phyloP scores from a whole-genome alignment of 2,329 filamentous ascomycete species.

The Pezicula carpinea region DNA sequence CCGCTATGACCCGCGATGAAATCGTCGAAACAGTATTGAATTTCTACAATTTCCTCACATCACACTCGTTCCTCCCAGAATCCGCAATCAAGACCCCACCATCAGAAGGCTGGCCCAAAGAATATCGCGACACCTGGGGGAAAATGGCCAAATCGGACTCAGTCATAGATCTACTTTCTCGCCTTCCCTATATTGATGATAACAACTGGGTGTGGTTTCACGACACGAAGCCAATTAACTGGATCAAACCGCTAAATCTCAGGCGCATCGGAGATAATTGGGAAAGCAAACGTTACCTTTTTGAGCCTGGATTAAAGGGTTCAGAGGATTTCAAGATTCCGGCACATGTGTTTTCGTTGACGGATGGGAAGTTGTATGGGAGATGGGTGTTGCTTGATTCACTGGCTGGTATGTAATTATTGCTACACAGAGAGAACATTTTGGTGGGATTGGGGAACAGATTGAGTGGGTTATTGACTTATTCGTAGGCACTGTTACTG shows the following conservation, averaged over 20 bases:
- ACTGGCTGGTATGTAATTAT: slow-evolving; percentile 6
- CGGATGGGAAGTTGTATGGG: slow-evolving; percentile 7
- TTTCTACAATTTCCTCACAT: slow-evolving; percentile 11
- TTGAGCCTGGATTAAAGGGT: too few species aligned
- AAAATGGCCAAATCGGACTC: slow-evolving; percentile 10
- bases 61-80: slow-evolving; percentile 4
- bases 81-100: slow-evolving; percentile 8
- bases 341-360: slow-evolving; percentile 8
- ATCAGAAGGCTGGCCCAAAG: slow-evolving; percentile 6
- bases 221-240: slow-evolving; percentile 10
- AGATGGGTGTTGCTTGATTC: slow-evolving; percentile 9
- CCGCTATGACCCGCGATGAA: slow-evolving; percentile 1
- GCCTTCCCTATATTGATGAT: slow-evolving; percentile 8
- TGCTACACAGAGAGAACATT: too few species aligned
- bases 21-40: slow-evolving; percentile 4
- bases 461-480: too few species aligned
- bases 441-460: too few species aligned
- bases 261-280: slow-evolving; percentile 2
- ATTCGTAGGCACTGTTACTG: slow-evolving; percentile 2
- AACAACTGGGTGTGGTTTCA: slow-evolving; percentile 7
- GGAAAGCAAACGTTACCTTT: background rate
- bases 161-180: slow-evolving; percentile 8
- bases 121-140: slow-evolving; percentile 2
- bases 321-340: slow-evolving; percentile 3
- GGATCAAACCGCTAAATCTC: slow-evolving; percentile 2